Conservation (phyloP, 1,139 yeast species). For the Zygoascus meyerae region DNA sequence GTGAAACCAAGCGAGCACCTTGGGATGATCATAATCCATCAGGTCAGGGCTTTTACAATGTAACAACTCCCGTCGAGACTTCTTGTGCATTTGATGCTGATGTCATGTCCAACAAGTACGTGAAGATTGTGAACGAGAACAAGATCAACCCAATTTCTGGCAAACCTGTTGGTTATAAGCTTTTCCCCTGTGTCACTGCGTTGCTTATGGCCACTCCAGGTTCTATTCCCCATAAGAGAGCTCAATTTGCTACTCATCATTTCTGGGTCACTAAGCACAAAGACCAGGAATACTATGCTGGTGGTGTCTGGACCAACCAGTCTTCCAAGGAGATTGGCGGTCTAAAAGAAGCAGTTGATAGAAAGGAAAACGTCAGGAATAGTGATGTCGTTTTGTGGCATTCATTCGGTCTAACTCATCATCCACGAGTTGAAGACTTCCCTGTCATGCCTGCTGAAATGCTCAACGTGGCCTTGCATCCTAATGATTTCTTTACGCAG, state of each 20-base stretch:
- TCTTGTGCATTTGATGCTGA: constrained; percentile 72
- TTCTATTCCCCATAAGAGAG: constrained; percentile 60
- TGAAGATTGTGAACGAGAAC: constrained; percentile 70
- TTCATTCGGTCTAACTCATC: constrained; percentile 79
- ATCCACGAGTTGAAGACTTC: constrained; percentile 86
- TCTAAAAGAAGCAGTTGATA: constrained; percentile 56
- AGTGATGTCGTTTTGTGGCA: constrained; percentile 84
- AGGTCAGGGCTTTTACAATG: constrained; percentile 69
- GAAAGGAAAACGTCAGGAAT: constrained; percentile 67
- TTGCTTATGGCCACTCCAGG: constrained; percentile 63
- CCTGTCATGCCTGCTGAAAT: constrained; percentile 87
- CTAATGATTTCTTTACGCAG: constrained; percentile 71
- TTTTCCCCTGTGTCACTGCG: constrained; percentile 71
- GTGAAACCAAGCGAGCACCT: constrained; percentile 65
- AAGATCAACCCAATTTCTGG: constrained; percentile 69
- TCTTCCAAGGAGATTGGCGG: constrained; percentile 59
- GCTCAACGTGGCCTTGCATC: constrained; percentile 60
- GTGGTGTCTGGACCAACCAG: constrained; percentile 78
- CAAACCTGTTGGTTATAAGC: constrained; percentile 78
- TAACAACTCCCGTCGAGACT: constrained; percentile 61
- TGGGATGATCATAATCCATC: constrained; percentile 56
- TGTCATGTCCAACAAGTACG: constrained; percentile 68
- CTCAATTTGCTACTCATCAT: constrained; percentile 67
- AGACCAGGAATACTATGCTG: constrained; percentile 64
- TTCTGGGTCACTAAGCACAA: constrained; percentile 70